A percentile compares a stretch with the other conserved stretches of the same genome.
phyloP scores from a whole-genome alignment of 169 alveolate species.

The Perkinsus olseni region DNA sequence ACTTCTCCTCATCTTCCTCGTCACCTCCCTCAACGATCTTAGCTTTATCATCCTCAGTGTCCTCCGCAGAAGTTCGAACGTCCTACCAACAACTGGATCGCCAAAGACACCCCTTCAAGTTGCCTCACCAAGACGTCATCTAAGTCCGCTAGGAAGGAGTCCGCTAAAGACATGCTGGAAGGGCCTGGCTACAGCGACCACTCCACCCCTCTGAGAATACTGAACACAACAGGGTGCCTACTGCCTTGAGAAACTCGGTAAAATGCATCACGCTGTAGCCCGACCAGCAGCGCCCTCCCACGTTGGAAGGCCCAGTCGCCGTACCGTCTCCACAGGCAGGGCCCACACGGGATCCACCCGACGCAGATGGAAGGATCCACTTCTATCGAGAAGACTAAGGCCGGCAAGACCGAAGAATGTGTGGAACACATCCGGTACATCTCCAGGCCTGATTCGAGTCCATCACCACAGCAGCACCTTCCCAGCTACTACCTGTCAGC shows the following conservation, averaged over 20 bases:
- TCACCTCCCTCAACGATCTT: background rate
- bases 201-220: background rate
- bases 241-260: background rate
- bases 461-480: background rate
- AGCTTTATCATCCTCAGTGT: background rate
- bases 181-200: too few relatives aligned
- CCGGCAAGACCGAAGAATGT: constrained; percentile 88
- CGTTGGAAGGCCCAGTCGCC: background rate
- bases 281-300: background rate
- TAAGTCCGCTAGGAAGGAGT: background rate
- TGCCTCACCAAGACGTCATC: background rate
- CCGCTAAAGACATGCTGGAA: background rate
- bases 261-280: background rate
- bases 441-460: constrained; percentile 24
- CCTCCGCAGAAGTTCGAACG: background rate
- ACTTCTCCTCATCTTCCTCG: background rate
- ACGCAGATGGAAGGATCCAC: background rate
- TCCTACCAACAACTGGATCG: background rate
- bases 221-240: background rate
- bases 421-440: constrained; percentile 80
- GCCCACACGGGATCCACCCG: background rate
- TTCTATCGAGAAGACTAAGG: constrained; percentile 15
- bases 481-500: constrained; percentile 12
- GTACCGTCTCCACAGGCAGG: background rate
- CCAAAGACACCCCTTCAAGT: background rate